phyloP scores from a whole-genome alignment of 1,139 yeast species.

The Yamadazyma atlantica region DNA sequence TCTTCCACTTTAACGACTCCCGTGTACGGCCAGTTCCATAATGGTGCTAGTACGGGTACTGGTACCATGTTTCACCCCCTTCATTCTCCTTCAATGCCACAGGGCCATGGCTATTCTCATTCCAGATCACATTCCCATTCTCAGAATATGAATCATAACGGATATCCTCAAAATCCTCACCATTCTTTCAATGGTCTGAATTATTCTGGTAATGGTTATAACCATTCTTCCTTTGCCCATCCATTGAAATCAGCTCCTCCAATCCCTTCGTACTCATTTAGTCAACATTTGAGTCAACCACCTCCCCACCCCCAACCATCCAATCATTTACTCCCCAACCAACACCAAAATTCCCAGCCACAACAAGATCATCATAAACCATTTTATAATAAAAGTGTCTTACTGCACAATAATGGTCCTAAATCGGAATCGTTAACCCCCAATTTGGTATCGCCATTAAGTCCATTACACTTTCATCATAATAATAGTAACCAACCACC shows the following conservation, averaged over 20 bases:
- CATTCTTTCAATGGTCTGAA: not conserved
- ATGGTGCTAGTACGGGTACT: constrained; percentile 3
- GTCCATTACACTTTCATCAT: constrained; percentile 41
- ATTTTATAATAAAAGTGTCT: constrained; percentile 9
- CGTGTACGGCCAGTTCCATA: constrained; percentile 3
- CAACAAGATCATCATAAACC: constrained; percentile 5
- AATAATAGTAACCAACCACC: constrained; percentile 1
- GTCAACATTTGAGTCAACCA: constrained; percentile 14
- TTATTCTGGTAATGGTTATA: not conserved
- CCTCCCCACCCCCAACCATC: constrained; percentile 6
- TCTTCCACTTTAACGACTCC: constrained; percentile 12
- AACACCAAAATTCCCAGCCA: not conserved
- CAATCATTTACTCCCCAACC: constrained; percentile 13
- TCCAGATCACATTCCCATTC: constrained; percentile 1
- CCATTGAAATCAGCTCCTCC: constrained; percentile 18
- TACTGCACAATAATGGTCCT: constrained; percentile 7
- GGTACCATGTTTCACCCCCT: not conserved
- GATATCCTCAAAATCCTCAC: not conserved
- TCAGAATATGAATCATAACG: constrained; percentile 1
- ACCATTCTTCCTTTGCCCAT: not conserved
- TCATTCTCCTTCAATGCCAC: not conserved
- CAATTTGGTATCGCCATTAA: constrained; percentile 38
- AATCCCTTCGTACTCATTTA: constrained; percentile 15
- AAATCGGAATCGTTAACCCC: constrained; percentile 29
- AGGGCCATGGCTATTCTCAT: not conserved